These are phyloP conservation scores for Jaltomata sinuosa DNA, from an alignment of 257 asterid genomes.

Conservation along the genomic window DNA sequence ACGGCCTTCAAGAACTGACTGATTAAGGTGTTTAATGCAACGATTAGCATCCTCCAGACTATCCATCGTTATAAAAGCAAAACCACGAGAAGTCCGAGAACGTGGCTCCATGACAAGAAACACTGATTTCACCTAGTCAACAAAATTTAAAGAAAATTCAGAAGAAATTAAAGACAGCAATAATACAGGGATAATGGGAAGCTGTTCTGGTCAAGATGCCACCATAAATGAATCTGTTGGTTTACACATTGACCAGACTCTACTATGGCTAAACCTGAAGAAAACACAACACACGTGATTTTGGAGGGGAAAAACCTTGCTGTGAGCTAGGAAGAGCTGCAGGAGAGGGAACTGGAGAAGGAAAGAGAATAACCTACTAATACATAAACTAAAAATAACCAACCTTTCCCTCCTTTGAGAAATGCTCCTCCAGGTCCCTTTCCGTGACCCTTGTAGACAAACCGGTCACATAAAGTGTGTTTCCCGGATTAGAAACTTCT, in stretches of 20 bases:
- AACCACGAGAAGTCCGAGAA: slow-evolving; percentile 30
- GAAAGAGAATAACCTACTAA: background rate
- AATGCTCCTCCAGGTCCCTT: slow-evolving; percentile 31
- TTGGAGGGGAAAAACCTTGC: background rate
- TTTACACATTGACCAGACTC: background rate
- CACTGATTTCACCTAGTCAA: slow-evolving; percentile 1
- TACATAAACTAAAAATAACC: background rate
- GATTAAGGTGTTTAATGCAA: slow-evolving; percentile 29
- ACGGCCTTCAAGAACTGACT: slow-evolving; percentile 34
- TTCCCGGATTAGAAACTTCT: slow-evolving; percentile 27
- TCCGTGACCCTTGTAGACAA: slow-evolving; percentile 27
- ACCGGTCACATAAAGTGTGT: slow-evolving; percentile 35
- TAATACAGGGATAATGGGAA: background rate
- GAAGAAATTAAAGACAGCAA: background rate
- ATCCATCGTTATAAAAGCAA: slow-evolving; percentile 35
- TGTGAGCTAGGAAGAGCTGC: background rate
- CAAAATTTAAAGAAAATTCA: background rate
- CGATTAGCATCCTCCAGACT: slow-evolving; percentile 29
- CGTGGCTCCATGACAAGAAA: slow-evolving; percentile 30
- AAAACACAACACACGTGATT: background rate
- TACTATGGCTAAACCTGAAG: background rate
- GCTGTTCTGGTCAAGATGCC: background rate
- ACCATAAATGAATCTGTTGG: background rate
- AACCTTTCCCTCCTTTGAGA: slow-evolving; percentile 33
- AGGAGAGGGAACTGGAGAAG: background rate